Evolutionary conservation across 164 flowering plant species (phyloP).

Genomic region (Taxillus chinensis): DNA sequence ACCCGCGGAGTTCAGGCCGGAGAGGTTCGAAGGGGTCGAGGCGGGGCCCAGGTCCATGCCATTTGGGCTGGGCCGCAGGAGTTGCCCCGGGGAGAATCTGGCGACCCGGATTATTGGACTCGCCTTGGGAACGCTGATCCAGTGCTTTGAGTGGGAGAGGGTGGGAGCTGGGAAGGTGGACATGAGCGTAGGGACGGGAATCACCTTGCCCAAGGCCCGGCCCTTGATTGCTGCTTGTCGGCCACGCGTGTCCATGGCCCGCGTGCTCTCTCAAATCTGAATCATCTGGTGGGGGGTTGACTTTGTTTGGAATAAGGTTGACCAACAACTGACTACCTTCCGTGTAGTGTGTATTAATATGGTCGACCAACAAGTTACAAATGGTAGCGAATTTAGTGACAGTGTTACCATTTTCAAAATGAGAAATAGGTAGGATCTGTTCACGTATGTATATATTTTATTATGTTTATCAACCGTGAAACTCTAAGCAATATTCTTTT

Average conservation of each 20-base stretch:
- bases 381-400: no score
- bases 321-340: no score
- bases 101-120: not conserved
- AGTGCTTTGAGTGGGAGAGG: slow-evolving; percentile 10
- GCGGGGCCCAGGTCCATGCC: slow-evolving; percentile 5
- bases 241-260: slow-evolving; percentile 1
- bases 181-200: slow-evolving; percentile 6
- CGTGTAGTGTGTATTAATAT: no score
- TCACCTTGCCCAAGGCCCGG: slow-evolving; percentile 3
- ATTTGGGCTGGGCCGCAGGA: slow-evolving; percentile 3
- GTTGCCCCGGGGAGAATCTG: slow-evolving; percentile 6
- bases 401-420: no score
- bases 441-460: no score
- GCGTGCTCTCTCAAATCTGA: slow-evolving; percentile 4
- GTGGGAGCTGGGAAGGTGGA: slow-evolving; percentile 7
- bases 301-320: no score
- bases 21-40: slow-evolving; percentile 3
- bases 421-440: no score
- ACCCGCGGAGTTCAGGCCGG: slow-evolving; percentile 1
- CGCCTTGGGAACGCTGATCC: slow-evolving; percentile 2
- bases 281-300: no score
- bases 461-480: no score
- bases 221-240: slow-evolving; percentile 3
- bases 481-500: no score
- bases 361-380: no score